These are phyloP conservation scores for Chaetomium strumarium DNA, from an alignment of 2,329 filamentous ascomycete species.

Conservation along the genomic window DNA sequence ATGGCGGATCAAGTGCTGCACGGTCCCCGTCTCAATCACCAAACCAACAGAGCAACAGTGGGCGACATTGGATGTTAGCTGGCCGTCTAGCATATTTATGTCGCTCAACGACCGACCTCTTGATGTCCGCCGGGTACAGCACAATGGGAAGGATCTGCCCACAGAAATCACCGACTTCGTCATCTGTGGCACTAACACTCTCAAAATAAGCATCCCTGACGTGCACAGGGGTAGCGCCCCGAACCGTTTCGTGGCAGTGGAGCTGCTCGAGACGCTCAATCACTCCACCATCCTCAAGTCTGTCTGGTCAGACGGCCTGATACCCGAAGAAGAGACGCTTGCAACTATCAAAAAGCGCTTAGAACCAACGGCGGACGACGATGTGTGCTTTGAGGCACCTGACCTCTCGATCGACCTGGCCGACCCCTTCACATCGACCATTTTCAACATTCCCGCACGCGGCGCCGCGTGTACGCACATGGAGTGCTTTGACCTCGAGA, in stretches of 20 bases:
- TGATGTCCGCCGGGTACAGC: conserved; percentile 57
- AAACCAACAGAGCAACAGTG: conserved; percentile 47
- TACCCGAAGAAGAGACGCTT: conserved; percentile 45
- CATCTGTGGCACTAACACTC: conserved; percentile 51
- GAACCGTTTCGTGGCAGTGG: conserved; percentile 62
- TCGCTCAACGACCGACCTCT: conserved; percentile 58
- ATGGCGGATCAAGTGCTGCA: conserved; percentile 64
- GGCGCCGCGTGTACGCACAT: conserved; percentile 65
- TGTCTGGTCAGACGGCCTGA: conserved; percentile 32
- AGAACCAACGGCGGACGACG: conserved; percentile 42
- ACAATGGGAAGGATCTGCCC: conserved; percentile 70
- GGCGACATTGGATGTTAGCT: conserved; percentile 57
- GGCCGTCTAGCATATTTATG: conserved; percentile 67
- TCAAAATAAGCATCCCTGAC: conserved; percentile 46
- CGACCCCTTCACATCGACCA: conserved; percentile 58
- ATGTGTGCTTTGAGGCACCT: conserved; percentile 56
- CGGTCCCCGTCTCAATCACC: conserved; percentile 17
- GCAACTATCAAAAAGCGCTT: conserved; percentile 50
- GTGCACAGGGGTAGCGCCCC: conserved; percentile 20
- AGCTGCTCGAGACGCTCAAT: conserved; percentile 55
- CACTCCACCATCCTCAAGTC: conserved; percentile 39
- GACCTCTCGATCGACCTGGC: conserved; percentile 57
- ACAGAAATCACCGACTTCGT: conserved; percentile 64
- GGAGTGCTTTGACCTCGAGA: conserved; percentile 86
- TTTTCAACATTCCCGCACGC: conserved; percentile 68